Evolutionary conservation across 1,284 basidiomycete species (phyloP).

Genomic region (Heliocybe sulcata): DNA sequence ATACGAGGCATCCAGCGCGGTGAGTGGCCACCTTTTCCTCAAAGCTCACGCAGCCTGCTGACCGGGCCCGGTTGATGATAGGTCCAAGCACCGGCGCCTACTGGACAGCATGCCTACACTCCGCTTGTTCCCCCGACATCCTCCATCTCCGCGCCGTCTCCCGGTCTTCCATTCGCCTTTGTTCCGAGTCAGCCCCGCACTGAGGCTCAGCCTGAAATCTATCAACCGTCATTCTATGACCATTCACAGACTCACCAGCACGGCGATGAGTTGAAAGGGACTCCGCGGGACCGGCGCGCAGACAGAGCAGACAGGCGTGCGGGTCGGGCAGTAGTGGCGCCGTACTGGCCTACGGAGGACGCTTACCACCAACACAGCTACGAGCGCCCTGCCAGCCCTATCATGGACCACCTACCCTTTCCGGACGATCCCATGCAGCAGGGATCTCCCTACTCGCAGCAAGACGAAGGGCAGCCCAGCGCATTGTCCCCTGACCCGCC

Average conservation of each 20-base stretch:
- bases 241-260: neutral
- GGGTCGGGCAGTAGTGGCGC: no score
- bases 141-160: neutral
- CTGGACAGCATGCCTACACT: neutral
- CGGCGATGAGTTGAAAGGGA: neutral
- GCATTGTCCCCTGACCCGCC: neutral
- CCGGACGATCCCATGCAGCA: neutral
- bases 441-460: neutral
- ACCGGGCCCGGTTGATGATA: neutral
- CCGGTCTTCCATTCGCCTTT: neutral
- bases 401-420: neutral
- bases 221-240: neutral
- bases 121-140: neutral
- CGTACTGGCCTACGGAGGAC: neutral
- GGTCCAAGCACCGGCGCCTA: neutral
- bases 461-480: neutral
- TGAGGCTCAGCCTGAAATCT: neutral
- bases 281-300: neutral
- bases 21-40: conserved; percentile 8
- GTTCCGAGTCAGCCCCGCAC: neutral
- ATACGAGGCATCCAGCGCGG: conserved; percentile 2
- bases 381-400: neutral
- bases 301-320: no score
- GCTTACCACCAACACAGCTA: neutral
- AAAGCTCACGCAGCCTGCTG: neutral